Conservation (phyloP, 2,329 filamentous ascomycete species). For the Fusarium camptoceras region DNA sequence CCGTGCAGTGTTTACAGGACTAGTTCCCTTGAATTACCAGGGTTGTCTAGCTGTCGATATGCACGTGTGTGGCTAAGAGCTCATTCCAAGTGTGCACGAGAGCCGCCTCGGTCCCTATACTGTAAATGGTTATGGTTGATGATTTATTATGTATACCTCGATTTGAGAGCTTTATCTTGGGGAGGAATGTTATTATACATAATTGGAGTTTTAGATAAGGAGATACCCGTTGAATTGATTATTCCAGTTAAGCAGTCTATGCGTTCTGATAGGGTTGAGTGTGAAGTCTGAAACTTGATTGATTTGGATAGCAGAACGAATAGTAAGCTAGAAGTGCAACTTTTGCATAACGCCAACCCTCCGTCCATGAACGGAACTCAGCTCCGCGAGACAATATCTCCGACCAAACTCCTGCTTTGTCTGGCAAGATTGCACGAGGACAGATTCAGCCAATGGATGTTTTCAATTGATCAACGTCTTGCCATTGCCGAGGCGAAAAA, state of each 20-base stretch:
- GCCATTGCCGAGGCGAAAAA: slow-evolving; percentile 27
- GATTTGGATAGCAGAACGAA: slow-evolving; percentile 15
- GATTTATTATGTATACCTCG: slow-evolving; percentile 1
- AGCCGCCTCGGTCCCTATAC: slow-evolving; percentile 4
- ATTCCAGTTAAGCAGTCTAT: slow-evolving; percentile 5
- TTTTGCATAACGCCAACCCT: not conserved
- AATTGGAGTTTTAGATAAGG: slow-evolving; percentile 12
- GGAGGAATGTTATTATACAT: slow-evolving; percentile 4
- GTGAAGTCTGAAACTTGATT: slow-evolving; percentile 6
- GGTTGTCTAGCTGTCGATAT: slow-evolving; percentile 15
- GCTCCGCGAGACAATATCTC: slow-evolving; percentile 18
- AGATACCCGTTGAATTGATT: slow-evolving; percentile 12
- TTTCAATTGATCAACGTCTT: slow-evolving; percentile 5
- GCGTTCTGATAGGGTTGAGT: not conserved
- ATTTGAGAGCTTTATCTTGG: slow-evolving; percentile 3
- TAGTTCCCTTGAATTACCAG: slow-evolving; percentile 2
- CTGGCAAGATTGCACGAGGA: slow-evolving; percentile 31
- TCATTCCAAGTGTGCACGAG: slow-evolving; percentile 1
- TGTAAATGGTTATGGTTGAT: not conserved
- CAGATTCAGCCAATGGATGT: slow-evolving; percentile 18
- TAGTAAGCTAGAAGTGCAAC: slow-evolving; percentile 6
- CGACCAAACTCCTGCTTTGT: slow-evolving; percentile 17
- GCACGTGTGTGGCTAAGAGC: slow-evolving; percentile 11
- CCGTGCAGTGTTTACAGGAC: slow-evolving; percentile 10
- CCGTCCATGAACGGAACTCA: slow-evolving; percentile 7